phyloP scores from a whole-genome alignment of 2,329 filamentous ascomycete genomes.

The Hymenoscyphus scutula region DNA sequence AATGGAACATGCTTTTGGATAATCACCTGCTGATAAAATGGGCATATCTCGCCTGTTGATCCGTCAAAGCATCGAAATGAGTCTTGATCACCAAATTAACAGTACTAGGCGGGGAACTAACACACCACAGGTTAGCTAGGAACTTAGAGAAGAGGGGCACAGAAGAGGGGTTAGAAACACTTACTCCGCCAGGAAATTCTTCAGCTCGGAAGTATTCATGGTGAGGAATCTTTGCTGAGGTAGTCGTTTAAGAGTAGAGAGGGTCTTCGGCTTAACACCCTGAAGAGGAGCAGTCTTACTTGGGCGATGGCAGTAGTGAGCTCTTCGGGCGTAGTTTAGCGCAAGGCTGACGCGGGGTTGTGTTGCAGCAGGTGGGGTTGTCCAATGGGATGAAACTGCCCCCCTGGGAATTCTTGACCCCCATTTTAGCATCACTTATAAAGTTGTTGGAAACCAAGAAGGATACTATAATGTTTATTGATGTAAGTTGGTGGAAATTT shows the following conservation, averaged over 20 bases:
- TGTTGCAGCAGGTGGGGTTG: constrained; percentile 3
- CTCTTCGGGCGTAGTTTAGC: constrained; percentile 14
- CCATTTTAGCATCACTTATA: constrained; percentile 14
- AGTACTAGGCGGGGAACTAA: constrained; percentile 71
- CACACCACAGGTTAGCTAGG: not conserved
- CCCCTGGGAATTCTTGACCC: constrained; percentile 5
- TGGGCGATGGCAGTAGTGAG: constrained; percentile 7
- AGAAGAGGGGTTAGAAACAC: not conserved
- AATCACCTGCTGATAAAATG: constrained; percentile 79
- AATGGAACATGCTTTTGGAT: not conserved
- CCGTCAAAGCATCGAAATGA: constrained; percentile 77
- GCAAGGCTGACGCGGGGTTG: constrained; percentile 22
- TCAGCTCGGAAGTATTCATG: constrained; percentile 60
- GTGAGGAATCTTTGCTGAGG: constrained; percentile 26
- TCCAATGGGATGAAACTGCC: constrained; percentile 13
- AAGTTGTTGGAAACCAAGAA: not conserved
- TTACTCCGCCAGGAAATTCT: constrained; percentile 79
- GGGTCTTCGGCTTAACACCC: constrained; percentile 22
- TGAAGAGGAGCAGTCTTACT: constrained; percentile 16
- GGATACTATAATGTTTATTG: not conserved
- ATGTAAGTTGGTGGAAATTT: not conserved
- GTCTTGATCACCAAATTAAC: constrained; percentile 87
- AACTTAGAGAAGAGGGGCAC: not conserved
- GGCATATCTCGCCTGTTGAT: constrained; percentile 83
- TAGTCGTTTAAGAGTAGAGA: constrained; percentile 24